Conservation (phyloP, 2,329 filamentous ascomycete genomes). For the Cytospora mali region DNA sequence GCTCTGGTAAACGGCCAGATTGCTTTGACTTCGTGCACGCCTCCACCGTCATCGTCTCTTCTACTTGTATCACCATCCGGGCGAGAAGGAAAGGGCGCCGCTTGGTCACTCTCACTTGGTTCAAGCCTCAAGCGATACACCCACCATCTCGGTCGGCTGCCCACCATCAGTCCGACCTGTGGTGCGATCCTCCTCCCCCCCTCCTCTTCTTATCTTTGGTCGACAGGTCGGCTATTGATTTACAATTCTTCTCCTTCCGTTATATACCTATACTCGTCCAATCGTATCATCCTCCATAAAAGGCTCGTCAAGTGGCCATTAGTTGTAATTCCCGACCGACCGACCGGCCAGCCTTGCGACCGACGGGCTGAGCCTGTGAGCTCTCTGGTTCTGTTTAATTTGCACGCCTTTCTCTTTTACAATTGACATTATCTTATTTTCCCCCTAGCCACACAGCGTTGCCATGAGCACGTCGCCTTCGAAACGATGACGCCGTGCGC, state of each 20-base stretch:
- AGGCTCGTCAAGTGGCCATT: conserved; percentile 13
- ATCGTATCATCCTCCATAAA: conserved; percentile 13
- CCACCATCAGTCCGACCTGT: conserved; percentile 14
- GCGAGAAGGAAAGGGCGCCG: conserved; percentile 5
- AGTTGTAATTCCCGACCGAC: conserved; percentile 14
- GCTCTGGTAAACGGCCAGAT: conserved; percentile 3
- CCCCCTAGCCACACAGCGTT: conserved; percentile 12
- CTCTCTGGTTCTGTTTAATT: conserved; percentile 1
- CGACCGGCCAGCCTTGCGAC: conserved; percentile 16
- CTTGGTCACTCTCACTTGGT: not conserved
- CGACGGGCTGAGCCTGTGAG: not conserved
- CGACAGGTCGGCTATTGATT: conserved; percentile 16
- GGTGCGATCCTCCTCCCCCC: conserved; percentile 11
- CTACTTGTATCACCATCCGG: conserved; percentile 14
- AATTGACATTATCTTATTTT: not conserved
- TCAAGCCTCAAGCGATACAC: conserved; percentile 13
- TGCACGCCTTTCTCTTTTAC: not conserved
- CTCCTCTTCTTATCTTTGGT: conserved; percentile 21
- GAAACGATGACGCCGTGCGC: conserved; percentile 28
- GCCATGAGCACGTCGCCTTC: conserved; percentile 26
- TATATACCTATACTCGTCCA: conserved; percentile 16
- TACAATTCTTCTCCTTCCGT: conserved; percentile 2
- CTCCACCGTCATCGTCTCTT: conserved; percentile 3
- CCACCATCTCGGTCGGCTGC: conserved; percentile 17
- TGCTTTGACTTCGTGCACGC: conserved; percentile 13